Base-by-base conservation (phyloP, 768 basidiomycete species). In the Coprinopsis sp. region DNA sequence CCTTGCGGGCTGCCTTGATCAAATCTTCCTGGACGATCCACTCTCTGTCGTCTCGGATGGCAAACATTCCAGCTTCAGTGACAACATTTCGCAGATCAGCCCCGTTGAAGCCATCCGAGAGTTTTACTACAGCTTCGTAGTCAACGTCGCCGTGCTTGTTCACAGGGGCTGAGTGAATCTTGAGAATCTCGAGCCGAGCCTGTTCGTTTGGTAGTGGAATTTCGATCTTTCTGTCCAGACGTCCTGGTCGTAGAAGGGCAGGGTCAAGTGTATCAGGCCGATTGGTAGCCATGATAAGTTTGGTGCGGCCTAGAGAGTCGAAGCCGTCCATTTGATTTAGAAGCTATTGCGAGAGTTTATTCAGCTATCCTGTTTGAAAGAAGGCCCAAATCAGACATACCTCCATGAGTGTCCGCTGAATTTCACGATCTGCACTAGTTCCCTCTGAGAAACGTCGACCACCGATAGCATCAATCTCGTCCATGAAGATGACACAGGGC, bases 271-370 rank as follows among this genome's bases (percentile, higher is more conserved):
- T 98, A 64, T 99, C 96, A 0, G 96, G 96, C 60, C 96, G 78
- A 72, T 98, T 99, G 21, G 96, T 99, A n/a, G 96, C 96, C 91
- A 98, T 97, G 64, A 99, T 99, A 44, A 98, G 79, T 67, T 98
- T 98, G 27, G 94, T 97, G 54, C 74, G 76, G 36, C 96, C 96
- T 23, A 99, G 74, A 13, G 95, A 92, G 67, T 98, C 96, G 70
- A 99, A 99, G 19, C 96, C 96, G 63, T 99, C 96, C 92, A 99
- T 96, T 68, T 98, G 95, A 61, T 98, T 98, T 25, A 99, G 78
- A 21, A 99, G 74, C 92, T 95, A 57, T 13, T 33, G 23, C n/a
- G 14, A 33, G 41, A 39, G 37, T 10, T 50, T 2, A 51, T 29
- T 36, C 16, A 37, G 37, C 30, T 25, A 10, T 34, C 24, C 2